A percentile compares a stretch with the other conserved stretches of the same genome.
phyloP scores from a whole-genome alignment of 805 yeast species.

The Maudiozyma serrabonitensis region DNA sequence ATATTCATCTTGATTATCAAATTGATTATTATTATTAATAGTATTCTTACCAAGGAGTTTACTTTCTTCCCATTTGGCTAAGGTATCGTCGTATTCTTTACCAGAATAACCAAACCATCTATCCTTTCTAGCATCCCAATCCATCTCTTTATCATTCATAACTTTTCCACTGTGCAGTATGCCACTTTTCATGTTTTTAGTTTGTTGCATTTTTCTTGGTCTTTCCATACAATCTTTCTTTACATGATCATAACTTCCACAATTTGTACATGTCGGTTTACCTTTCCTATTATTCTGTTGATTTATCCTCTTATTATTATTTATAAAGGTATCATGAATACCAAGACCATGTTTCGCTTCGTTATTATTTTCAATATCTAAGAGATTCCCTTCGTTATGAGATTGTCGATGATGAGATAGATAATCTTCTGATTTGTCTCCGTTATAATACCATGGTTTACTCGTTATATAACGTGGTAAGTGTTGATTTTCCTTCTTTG shows the following conservation, averaged over 20 bases:
- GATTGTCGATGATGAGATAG: conserved; percentile 46
- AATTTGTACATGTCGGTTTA: conserved; percentile 38
- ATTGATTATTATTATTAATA: conserved; percentile 7
- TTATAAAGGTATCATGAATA: conserved; percentile 38
- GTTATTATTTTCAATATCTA: conserved; percentile 35
- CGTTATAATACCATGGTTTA: conserved; percentile 29
- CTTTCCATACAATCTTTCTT: conserved; percentile 49
- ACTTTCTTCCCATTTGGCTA: conserved; percentile 36
- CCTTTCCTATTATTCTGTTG: not conserved
- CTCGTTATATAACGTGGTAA: conserved; percentile 26
- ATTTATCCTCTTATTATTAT: not conserved
- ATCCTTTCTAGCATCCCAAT: conserved; percentile 66
- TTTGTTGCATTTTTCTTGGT: conserved; percentile 32
- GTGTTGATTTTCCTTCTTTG: conserved; percentile 16
- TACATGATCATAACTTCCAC: conserved; percentile 45
- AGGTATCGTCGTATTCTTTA: conserved; percentile 46
- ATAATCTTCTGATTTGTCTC: conserved; percentile 32
- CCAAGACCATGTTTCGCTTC: conserved; percentile 50
- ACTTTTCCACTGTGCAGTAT: conserved; percentile 21
- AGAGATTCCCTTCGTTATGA: conserved; percentile 27
- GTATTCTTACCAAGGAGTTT: conserved; percentile 5
- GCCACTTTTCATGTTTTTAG: conserved; percentile 18
- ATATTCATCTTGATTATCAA: conserved; percentile 13
- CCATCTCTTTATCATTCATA: conserved; percentile 15
- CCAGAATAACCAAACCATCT: conserved; percentile 75